Evolutionary conservation across 495 filamentous ascomycete species (phyloP).

Genomic region (Xylaria castorea): DNA sequence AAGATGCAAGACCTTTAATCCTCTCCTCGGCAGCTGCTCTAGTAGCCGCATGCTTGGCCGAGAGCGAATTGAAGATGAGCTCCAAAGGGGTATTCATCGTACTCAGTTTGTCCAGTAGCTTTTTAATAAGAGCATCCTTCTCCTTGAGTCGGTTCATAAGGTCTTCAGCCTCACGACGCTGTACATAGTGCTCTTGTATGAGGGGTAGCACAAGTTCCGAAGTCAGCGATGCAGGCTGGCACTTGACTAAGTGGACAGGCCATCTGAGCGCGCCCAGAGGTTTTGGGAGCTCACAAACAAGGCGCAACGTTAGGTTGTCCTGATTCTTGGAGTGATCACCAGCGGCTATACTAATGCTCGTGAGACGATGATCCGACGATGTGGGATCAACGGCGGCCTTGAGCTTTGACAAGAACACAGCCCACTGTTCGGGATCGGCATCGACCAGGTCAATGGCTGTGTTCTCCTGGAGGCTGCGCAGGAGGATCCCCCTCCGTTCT

Average conservation of each 20-base stretch:
- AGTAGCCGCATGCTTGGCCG: conserved; percentile 56
- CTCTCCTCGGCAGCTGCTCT: conserved; percentile 55
- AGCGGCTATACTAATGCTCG: conserved; percentile 45
- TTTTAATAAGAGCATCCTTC: conserved; percentile 80
- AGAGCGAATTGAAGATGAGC: conserved; percentile 71
- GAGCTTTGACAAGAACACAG: conserved; percentile 75
- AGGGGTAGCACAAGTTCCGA: conserved; percentile 73
- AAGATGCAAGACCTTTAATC: conserved; percentile 62
- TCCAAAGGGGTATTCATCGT: conserved; percentile 69
- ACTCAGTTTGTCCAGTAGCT: conserved; percentile 80
- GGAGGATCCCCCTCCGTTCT: conserved; percentile 65
- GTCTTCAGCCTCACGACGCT: conserved; percentile 56
- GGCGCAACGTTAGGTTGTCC: conserved; percentile 60
- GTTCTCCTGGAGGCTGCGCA: conserved; percentile 67
- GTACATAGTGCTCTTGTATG: conserved; percentile 61
- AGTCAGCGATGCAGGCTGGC: conserved; percentile 60
- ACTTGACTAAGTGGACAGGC: conserved; percentile 65
- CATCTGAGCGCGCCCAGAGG: conserved; percentile 74
- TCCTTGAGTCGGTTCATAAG: conserved; percentile 68
- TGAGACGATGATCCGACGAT: conserved; percentile 46
- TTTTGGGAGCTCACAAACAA: conserved; percentile 67
- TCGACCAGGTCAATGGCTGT: conserved; percentile 89
- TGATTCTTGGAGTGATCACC: conserved; percentile 33
- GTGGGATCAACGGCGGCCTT: conserved; percentile 61
- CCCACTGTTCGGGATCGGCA: conserved; percentile 68